Percentiles rank a stretch among this genome's conserved stretches.
Evolutionary conservation across 805 yeast species (phyloP).

Genomic region (Candida ulmi): DNA sequence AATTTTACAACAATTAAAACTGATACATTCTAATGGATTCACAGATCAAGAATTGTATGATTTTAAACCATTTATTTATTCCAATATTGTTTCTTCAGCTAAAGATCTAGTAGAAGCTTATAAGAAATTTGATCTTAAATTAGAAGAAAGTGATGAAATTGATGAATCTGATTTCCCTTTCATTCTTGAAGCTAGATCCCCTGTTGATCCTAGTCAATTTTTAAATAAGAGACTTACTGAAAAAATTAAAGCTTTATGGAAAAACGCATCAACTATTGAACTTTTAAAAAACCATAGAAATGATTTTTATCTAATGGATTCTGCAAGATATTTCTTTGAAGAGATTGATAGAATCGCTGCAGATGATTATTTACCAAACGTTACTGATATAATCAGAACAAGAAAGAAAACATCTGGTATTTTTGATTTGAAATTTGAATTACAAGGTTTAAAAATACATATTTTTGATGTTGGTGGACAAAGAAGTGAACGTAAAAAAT

Average conservation of each 20-base stretch:
- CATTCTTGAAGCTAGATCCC: constrained; percentile 21
- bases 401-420: constrained; percentile 93
- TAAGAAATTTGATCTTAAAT: constrained; percentile 34
- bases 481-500: constrained; percentile 89
- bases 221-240: constrained; percentile 46
- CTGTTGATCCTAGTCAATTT: constrained; percentile 46
- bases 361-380: constrained; percentile 62
- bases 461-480: constrained; percentile 93
- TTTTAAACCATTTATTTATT: constrained; percentile 73
- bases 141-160: constrained; percentile 28
- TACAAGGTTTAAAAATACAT: constrained; percentile 63
- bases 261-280: constrained; percentile 49
- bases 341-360: constrained; percentile 56
- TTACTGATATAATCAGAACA: constrained; percentile 76
- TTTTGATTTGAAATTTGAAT: constrained; percentile 71
- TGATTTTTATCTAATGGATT: constrained; percentile 78
- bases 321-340: constrained; percentile 72
- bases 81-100: constrained; percentile 73
- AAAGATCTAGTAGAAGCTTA: constrained; percentile 66
- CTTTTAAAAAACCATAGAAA: constrained; percentile 56
- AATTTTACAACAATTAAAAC: constrained; percentile 39
- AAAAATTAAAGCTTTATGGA: constrained; percentile 48
- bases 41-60: constrained; percentile 57
- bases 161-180: constrained; percentile 24
- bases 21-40: constrained; percentile 36